Conservation (phyloP, 257 asterid species). For the Haberlea rhodopensis region DNA sequence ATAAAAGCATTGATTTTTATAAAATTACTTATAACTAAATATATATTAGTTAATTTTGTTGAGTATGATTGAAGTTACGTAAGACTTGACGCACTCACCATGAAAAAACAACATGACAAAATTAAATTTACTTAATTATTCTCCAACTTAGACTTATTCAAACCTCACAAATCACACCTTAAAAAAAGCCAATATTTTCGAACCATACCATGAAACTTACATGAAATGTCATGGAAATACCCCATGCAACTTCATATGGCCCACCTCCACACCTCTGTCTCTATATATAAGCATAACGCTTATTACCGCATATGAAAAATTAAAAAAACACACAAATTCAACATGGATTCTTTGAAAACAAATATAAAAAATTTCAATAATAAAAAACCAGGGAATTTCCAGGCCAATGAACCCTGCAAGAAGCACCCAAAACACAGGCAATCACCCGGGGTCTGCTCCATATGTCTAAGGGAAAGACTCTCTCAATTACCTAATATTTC, state of each 20-base stretch:
- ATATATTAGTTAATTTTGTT: no score
- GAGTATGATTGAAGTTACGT: background rate
- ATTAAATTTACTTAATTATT: no score
- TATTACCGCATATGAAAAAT: no score
- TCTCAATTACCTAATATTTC: conserved; percentile 20
- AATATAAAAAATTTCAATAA: conserved; percentile 20
- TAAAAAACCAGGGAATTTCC: conserved; percentile 28
- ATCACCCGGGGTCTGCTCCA: conserved; percentile 70
- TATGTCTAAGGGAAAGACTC: conserved; percentile 64
- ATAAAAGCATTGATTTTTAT: no score
- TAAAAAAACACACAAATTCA: background rate
- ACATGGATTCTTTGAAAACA: conserved; percentile 24
- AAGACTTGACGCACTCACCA: background rate
- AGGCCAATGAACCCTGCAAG: conserved; percentile 40
- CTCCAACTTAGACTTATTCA: background rate
- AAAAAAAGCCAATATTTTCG: conserved; percentile 30
- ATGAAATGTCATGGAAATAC: conserved; percentile 57
- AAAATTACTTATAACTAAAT: no score
- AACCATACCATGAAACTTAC: conserved; percentile 56
- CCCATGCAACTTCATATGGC: conserved; percentile 23
- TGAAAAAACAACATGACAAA: background rate
- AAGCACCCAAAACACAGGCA: conserved; percentile 71
- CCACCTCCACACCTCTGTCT: conserved; percentile 4
- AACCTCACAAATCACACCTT: conserved; percentile 30
- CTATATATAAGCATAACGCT: background rate